phyloP scores from a whole-genome alignment of 2,329 filamentous ascomycete genomes.

The Colletotrichum phormii region DNA sequence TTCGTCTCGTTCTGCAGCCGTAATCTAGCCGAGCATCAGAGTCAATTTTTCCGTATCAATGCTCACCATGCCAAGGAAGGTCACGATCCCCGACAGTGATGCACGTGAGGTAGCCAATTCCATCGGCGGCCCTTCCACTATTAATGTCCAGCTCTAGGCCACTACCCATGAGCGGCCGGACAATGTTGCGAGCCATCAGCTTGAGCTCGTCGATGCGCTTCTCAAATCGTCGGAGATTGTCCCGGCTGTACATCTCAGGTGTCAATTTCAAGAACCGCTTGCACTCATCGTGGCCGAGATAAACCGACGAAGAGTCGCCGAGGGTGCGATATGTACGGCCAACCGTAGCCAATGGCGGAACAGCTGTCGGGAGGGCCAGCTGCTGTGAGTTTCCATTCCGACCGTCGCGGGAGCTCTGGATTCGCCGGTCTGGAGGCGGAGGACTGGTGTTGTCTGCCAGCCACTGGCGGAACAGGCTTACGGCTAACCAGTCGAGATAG shows the following conservation, averaged over 20 bases:
- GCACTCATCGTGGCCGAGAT: slow-evolving; percentile 86
- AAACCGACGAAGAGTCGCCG: slow-evolving; percentile 72
- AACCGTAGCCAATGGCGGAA: slow-evolving; percentile 65
- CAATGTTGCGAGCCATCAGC: slow-evolving; percentile 81
- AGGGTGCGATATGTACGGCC: slow-evolving; percentile 84
- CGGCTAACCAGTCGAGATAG: slow-evolving; percentile 90
- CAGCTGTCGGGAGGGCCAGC: slow-evolving; percentile 50
- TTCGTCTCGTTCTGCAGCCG: slow-evolving; percentile 3
- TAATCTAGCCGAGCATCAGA: neutral
- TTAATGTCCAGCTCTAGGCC: slow-evolving; percentile 83
- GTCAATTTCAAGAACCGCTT: slow-evolving; percentile 89
- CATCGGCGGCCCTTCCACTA: slow-evolving; percentile 53
- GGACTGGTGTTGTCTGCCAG: slow-evolving; percentile 89
- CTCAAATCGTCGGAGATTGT: slow-evolving; percentile 89
- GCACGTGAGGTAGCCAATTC: slow-evolving; percentile 64
- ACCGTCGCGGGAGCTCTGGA: slow-evolving; percentile 44
- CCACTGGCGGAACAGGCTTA: slow-evolving; percentile 92
- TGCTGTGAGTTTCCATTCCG: slow-evolving; percentile 44
- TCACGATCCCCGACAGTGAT: slow-evolving; percentile 60
- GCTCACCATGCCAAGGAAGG: slow-evolving; percentile 60
- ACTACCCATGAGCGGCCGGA: slow-evolving; percentile 87
- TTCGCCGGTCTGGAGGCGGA: slow-evolving; percentile 55
- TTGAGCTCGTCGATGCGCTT: slow-evolving; percentile 90
- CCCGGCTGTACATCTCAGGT: slow-evolving; percentile 84
- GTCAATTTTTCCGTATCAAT: neutral